Percentiles rank a stretch among this genome's conserved stretches.
These are phyloP conservation scores for Exophiala sp. DNA, from an alignment of 2,329 filamentous ascomycete genomes.

Conservation along the genomic window DNA sequence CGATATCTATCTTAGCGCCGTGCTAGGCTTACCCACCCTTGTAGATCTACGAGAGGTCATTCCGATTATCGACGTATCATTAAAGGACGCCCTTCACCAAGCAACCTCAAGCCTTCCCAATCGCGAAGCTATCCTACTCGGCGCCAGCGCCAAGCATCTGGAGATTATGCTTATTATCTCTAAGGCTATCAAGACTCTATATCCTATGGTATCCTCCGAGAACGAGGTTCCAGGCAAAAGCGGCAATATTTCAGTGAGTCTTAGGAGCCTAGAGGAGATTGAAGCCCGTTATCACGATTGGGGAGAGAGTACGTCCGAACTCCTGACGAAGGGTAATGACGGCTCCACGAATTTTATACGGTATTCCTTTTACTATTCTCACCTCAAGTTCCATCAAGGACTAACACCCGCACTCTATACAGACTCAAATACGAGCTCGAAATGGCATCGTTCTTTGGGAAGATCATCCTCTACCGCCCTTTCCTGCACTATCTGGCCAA, in stretches of 20 bases:
- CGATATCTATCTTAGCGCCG: conserved; percentile 21
- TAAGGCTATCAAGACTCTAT: conserved; percentile 17
- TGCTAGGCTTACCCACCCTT: conserved; percentile 18
- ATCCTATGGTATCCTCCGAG: conserved; percentile 13
- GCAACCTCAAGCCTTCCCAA: background rate
- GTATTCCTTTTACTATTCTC: background rate
- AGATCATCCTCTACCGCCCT: conserved; percentile 28
- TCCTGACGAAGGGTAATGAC: conserved; percentile 2
- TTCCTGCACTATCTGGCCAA: conserved; percentile 27
- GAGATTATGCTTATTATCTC: conserved; percentile 19
- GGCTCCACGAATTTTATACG: background rate
- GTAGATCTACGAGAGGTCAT: conserved; percentile 21
- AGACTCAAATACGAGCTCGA: conserved; percentile 23
- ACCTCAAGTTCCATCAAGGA: background rate
- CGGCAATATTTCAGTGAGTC: background rate
- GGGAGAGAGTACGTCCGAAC: conserved; percentile 10
- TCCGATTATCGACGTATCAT: conserved; percentile 2
- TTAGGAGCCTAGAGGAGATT: conserved; percentile 6
- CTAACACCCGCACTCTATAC: background rate
- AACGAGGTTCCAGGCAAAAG: background rate
- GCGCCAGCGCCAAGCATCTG: conserved; percentile 20
- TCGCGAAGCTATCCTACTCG: conserved; percentile 4
- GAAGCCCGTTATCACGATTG: conserved; percentile 18
- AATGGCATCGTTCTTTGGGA: conserved; percentile 24
- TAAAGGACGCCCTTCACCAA: background rate